These are phyloP conservation scores for Exophiala mesophila DNA, from an alignment of 2,329 filamentous ascomycete species.

Conservation along the genomic window DNA sequence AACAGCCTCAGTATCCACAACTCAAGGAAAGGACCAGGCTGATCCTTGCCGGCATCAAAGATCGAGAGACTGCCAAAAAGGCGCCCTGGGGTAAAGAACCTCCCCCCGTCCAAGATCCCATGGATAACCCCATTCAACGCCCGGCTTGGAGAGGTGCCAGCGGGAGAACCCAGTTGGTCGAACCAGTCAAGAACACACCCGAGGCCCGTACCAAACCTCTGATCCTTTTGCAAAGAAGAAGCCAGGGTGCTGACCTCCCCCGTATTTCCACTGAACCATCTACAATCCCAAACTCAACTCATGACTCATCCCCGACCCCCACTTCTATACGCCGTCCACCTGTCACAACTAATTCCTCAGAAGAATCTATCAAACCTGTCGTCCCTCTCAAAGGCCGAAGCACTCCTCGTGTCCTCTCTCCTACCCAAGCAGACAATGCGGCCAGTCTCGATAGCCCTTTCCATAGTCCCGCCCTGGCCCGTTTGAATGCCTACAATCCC, in stretches of 20 bases:
- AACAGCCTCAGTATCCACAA: constrained; percentile 28
- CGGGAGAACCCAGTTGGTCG: constrained; percentile 60
- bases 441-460: constrained; percentile 18
- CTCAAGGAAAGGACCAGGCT: constrained; percentile 35
- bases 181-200: constrained; percentile 59
- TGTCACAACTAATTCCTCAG: constrained; percentile 20
- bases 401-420: constrained; percentile 28
- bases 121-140: constrained; percentile 44
- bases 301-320: too few species aligned
- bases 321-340: too few species aligned
- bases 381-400: constrained; percentile 40
- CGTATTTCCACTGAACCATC: too few species aligned
- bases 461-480: constrained; percentile 15
- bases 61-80: constrained; percentile 33
- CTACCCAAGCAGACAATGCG: constrained; percentile 11
- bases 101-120: constrained; percentile 34
- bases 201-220: constrained; percentile 37
- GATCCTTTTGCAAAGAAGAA: constrained; percentile 27
- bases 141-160: constrained; percentile 67
- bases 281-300: too few species aligned
- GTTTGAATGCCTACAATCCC: constrained; percentile 1
- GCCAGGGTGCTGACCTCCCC: constrained; percentile 4
- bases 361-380: constrained; percentile 39
- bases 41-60: constrained; percentile 28
- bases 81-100: constrained; percentile 29